Base-by-base conservation (phyloP, 768 basidiomycete species). In the Chalciporus chontae region DNA sequence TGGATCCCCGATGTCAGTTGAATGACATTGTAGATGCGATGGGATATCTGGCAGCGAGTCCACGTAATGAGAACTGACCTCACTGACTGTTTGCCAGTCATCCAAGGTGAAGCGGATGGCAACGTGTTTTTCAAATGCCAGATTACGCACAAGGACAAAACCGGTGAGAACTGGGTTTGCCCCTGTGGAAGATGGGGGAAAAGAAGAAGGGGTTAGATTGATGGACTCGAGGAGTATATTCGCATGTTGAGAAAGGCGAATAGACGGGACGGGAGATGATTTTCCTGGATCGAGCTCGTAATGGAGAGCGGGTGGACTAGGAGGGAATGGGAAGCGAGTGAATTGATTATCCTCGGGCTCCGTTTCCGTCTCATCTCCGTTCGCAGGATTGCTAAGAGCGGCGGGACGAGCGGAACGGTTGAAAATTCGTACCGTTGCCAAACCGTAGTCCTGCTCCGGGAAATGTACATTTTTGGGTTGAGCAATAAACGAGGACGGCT, bases 1-100 rank as follows among this genome's bases (percentile, higher is more conserved):
- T 24, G 51, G 43, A 1, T 15, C 52, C n/a, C 42, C 24, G 14
- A 32, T 21, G 1, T 38, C 19, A 14, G 19, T 6, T 15, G 0
- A 41, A n/a, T 10, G 29, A 52, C 46, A 38, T 23, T 8, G 17
- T 8, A 71, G 55, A 57, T 40, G 56, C 50, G 57, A 51, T 0
- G 72, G 78, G 66, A 69, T 7, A 23, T 68, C 40, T 4, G 72
- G 53, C 23, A 84, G 61, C 15, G 75, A 76, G n/a, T 67, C 66
- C 32, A 70, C 59, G 52, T 84, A 69, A 40, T 61, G 68, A n/a
- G 77, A 85, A 38, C 68, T 53, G 27, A 96, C 92, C 65, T 98
- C 95, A 38, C 83, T 85, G 0, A 90, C 89, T 3, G 94, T 98
- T 54, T 87, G 82, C 95, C 95, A 98, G 42, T 87, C 83, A 67